Evolutionary conservation across 78 protist genomes (phyloP), one percentile per base, ranked within the genome.

Genomic region (Polysphondylium violaceum): DNA sequence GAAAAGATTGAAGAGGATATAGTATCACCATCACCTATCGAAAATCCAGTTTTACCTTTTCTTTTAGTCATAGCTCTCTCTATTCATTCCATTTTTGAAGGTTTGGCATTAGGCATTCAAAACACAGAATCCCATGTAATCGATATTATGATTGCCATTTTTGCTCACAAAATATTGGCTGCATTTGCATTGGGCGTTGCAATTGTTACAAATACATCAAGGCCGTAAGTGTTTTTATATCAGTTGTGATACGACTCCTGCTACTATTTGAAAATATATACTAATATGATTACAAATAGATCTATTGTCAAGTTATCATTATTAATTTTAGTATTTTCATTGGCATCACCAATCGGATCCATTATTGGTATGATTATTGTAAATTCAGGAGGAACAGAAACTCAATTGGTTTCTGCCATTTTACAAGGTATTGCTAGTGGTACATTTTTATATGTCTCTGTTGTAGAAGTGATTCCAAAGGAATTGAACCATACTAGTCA

Each of bases 391-490:
- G 76, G 56, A 12, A 19, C 29, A 53, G 11, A 21, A 27, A 11
- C 56, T 75, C 2, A 27, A 19, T 14, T 83, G 4, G 79, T 31
- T 0, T 63, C 91, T 9, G 17, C 91, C 16, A 83, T 83, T 29
- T 33, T 83, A 38, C 91, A 83, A 14, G 91, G 91, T 31, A 19
- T 83, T 9, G 91, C 91, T 31, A 69, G 79, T 69, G 91, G 91
- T 27, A 83, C 91, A 1, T 83, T 83, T 59, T 33, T 83, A 23
- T 83, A 83, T 69, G 65, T 83, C 27, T 73, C 91, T 3, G 47
- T 83, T 0, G 72, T 83, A 1, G 91, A 83, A 25, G 53, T 83
- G 1, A 83, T 83, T 21, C 91, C 91, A 43, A 83, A 58, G 14
- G 91, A 83, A 59, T 33, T 83, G 1, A 69, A 63, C 58, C 72